Evolutionary conservation across 352 stramenopile genomes (phyloP).

Genomic region (Phytophthora pisi): DNA sequence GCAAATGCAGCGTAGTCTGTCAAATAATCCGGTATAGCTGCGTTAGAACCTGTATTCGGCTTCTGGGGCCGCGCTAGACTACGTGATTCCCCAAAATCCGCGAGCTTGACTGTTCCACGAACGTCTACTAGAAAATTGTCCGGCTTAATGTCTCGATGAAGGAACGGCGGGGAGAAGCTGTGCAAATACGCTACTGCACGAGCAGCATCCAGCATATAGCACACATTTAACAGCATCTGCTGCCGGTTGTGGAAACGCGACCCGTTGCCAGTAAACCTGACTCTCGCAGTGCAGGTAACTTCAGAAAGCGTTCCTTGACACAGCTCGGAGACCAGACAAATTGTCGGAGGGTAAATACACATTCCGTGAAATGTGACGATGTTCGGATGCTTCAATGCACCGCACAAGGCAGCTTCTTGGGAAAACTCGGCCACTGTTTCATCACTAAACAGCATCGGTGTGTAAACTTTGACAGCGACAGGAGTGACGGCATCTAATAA

Average conservation of each 20-base stretch:
- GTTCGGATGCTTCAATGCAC: constrained; percentile 63
- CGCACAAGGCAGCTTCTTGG: constrained; percentile 56
- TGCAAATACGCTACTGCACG: constrained; percentile 73
- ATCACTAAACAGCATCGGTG: constrained; percentile 53
- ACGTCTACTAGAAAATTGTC: constrained; percentile 82
- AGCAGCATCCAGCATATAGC: constrained; percentile 70
- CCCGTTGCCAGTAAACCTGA: constrained; percentile 10
- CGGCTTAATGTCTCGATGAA: constrained; percentile 78
- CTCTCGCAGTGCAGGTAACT: constrained; percentile 23
- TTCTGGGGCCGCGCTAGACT: constrained; percentile 29
- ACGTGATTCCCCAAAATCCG: constrained; percentile 77
- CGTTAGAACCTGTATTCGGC: neutral
- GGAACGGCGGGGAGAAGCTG: constrained; percentile 72
- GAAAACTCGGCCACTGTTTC: constrained; percentile 62
- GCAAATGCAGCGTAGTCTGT: constrained; percentile 13
- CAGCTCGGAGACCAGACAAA: constrained; percentile 76
- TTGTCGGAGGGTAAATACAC: constrained; percentile 75
- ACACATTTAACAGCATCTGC: constrained; percentile 64
- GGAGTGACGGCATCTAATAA: constrained; percentile 34
- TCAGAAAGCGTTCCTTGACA: constrained; percentile 70
- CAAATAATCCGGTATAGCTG: constrained; percentile 6
- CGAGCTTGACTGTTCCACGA: constrained; percentile 71
- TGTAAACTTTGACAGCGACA: constrained; percentile 75
- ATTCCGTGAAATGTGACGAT: constrained; percentile 60
- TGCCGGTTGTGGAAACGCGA: constrained; percentile 26